These are phyloP conservation scores for Kokia cookei DNA, from an alignment of 441 rosid genomes.

Conservation along the genomic window DNA sequence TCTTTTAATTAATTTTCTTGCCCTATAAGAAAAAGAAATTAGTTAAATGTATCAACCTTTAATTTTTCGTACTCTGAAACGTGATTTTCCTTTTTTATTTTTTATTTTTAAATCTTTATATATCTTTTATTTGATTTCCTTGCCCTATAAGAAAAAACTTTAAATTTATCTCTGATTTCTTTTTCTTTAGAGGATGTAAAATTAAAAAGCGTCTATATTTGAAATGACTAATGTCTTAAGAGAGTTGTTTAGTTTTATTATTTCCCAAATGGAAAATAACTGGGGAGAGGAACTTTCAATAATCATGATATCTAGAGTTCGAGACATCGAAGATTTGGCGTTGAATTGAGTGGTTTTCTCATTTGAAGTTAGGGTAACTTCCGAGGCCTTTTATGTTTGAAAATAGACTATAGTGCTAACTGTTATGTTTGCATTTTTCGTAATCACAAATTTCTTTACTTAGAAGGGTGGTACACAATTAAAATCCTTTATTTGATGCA, in stretches of 20 bases:
- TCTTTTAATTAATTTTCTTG: neutral
- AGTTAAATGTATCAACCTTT: neutral
- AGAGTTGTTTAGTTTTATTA: neutral
- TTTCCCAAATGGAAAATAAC: neutral
- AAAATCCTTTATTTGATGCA: neutral
- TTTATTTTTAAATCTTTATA: too few relatives aligned
- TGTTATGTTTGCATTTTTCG: neutral
- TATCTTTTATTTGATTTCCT: neutral
- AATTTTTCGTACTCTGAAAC: neutral
- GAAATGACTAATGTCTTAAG: neutral
- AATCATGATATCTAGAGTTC: neutral
- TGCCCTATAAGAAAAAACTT: too few relatives aligned
- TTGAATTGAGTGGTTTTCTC: neutral
- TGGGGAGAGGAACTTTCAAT: neutral
- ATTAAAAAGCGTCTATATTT: neutral
- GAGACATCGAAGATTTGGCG: neutral
- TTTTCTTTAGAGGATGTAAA: too few relatives aligned
- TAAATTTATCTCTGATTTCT: too few relatives aligned
- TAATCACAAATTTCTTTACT: neutral
- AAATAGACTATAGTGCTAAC: neutral
- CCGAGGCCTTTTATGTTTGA: neutral
- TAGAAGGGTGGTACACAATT: neutral
- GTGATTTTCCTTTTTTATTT: too few relatives aligned
- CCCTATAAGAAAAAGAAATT: neutral
- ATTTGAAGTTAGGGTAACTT: neutral